These are phyloP conservation scores for Pythium graminicola DNA, from an alignment of 352 stramenopile genomes.

Conservation along the genomic window DNA sequence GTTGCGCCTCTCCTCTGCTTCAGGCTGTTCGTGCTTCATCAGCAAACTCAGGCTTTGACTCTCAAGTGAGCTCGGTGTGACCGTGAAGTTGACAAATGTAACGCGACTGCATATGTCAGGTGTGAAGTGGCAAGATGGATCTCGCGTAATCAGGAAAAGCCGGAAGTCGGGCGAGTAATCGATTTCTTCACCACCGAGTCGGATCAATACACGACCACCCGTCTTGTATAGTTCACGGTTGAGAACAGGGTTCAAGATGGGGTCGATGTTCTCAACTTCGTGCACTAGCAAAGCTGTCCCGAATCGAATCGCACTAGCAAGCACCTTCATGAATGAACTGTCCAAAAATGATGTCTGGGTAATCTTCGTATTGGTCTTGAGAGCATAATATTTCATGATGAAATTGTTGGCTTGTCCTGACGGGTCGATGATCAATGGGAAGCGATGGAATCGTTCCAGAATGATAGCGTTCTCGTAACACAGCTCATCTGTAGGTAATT, in stretches of 20 bases:
- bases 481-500: conserved; percentile 95
- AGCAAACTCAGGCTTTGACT: conserved; percentile 95
- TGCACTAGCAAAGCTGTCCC: conserved; percentile 98
- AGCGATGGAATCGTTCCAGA: conserved; percentile 95
- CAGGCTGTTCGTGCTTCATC: conserved; percentile 95
- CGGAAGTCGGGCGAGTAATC: conserved; percentile 99
- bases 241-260: conserved; percentile 98
- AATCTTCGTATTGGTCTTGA: conserved; percentile 91
- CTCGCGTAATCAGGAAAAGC: conserved; percentile 98
- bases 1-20: conserved; percentile 95
- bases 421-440: conserved; percentile 98
- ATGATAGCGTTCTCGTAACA: conserved; percentile 99
- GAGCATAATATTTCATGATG: conserved; percentile 96
- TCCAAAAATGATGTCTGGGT: conserved; percentile 99
- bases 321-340: conserved; percentile 99
- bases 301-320: conserved; percentile 99
- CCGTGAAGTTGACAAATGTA: conserved; percentile 99
- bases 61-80: conserved; percentile 97
- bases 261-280: conserved; percentile 99
- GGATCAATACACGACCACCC: conserved; percentile 96
- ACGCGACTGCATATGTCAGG: conserved; percentile 99
- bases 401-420: conserved; percentile 97
- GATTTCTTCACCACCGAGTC: conserved; percentile 98
- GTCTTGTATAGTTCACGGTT: conserved; percentile 99
- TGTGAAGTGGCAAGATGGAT: conserved; percentile 95